Evolutionary conservation across 192 early-diverging fungal genomes (phyloP), one percentile per base, ranked within the genome.

Genomic region (Coemansia sp.): DNA sequence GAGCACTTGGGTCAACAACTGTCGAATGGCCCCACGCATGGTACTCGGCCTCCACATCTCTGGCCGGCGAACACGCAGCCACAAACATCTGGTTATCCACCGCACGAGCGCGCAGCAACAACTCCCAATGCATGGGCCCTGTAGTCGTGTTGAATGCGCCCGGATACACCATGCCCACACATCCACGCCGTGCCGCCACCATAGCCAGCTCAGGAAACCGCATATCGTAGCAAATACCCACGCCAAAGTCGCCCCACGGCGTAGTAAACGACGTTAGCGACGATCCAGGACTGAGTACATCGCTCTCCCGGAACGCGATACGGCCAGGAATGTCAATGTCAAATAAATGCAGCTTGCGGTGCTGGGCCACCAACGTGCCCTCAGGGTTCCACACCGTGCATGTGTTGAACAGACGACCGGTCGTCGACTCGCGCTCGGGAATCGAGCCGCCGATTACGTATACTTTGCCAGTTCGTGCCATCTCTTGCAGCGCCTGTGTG

Each of bases 141-240:
- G 97, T 99, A 10, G 89, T 94, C 76, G 87, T 90, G 73, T 97
- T 99, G 77, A 98, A 98, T 0, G 94, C 95, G 2, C 94, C 97
- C 3, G 95, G 97, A 66, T 97, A 99, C 29, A 99, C 86, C 95
- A 99, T 96, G 15, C 86, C 89, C 21, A 96, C 70, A 64, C 93
- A 94, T 0, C 93, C 86, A 55, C 85, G 86, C 41, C 92, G 76
- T 5, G 94, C 91, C 35, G 95, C 95, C 74, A 96, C 85, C 89
- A 91, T 95, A 43, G 97, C 94, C 67, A 95, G 79, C 65, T 99
- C 97, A 8, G 97, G 97, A 72, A 99, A 99, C 61, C 93, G 76
- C 11, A 99, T 91, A 61, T 99, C 97, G 74, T 99, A 99, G 73
- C 97, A 99, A 39, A 99, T 97, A 2, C 88, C 97, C 12, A 97